Evolutionary conservation across 164 flowering plant genomes (phyloP).

Genomic region (Sextonia rubra): DNA sequence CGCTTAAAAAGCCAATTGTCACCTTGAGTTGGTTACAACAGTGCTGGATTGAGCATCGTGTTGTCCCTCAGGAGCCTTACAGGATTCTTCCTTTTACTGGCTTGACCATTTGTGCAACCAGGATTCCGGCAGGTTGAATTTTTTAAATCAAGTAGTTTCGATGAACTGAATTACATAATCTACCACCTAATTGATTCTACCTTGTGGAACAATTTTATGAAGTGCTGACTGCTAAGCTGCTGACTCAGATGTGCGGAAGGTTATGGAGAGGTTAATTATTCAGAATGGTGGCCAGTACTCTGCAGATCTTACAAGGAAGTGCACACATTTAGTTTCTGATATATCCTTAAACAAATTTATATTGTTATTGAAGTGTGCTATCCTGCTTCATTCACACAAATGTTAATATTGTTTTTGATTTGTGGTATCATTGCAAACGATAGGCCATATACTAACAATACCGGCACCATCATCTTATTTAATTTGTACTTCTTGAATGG

Average conservation of each 20-base stretch:
- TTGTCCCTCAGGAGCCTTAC: slow-evolving; percentile 80
- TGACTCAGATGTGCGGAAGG: slow-evolving; percentile 74
- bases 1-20: slow-evolving; percentile 76
- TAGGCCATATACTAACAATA: too few relatives aligned
- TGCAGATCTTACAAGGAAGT: slow-evolving; percentile 70
- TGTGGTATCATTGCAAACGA: not conserved
- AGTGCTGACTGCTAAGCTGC: slow-evolving; percentile 13
- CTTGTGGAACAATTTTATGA: slow-evolving; percentile 5
- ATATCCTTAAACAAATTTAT: slow-evolving; percentile 58
- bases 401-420: too few relatives aligned
- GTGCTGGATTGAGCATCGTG: slow-evolving; percentile 93
- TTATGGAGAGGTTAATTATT: slow-evolving; percentile 55
- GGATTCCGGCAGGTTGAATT: slow-evolving; percentile 66
- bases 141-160: not conserved
- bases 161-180: not conserved
- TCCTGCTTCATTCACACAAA: not conserved
- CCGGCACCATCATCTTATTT: too few relatives aligned
- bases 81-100: slow-evolving; percentile 86
- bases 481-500: too few relatives aligned
- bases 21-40: slow-evolving; percentile 68
- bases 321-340: slow-evolving; percentile 87
- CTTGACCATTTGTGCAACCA: slow-evolving; percentile 67
- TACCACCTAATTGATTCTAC: slow-evolving; percentile 6
- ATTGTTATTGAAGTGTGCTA: not conserved
- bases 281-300: slow-evolving; percentile 95